phyloP scores from a whole-genome alignment of 2,329 filamentous ascomycete genomes.

The Xenosphaeropsis pyriputrescens region DNA sequence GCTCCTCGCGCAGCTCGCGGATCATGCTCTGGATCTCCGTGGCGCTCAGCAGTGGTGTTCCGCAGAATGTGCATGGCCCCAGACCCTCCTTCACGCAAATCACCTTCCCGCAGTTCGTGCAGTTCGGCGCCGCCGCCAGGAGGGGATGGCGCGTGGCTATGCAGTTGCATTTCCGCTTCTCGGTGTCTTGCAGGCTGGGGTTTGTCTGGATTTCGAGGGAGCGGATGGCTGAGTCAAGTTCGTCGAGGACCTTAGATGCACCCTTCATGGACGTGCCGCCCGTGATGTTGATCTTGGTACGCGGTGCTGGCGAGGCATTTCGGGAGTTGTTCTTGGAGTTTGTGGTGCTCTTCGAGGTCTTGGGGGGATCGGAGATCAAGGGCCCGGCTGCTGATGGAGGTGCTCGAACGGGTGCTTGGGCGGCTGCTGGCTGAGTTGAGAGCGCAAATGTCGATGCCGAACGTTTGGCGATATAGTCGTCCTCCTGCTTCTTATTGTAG shows the following conservation, averaged over 20 bases:
- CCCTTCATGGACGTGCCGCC: slow-evolving; percentile 76
- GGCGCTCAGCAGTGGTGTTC: slow-evolving; percentile 52
- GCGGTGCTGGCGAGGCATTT: slow-evolving; percentile 36
- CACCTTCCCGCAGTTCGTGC: slow-evolving; percentile 83
- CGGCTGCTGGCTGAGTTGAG: slow-evolving; percentile 34
- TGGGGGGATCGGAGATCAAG: slow-evolving; percentile 62
- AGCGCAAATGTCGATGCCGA: slow-evolving; percentile 21
- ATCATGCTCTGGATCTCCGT: slow-evolving; percentile 78
- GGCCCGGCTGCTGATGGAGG: slow-evolving; percentile 55
- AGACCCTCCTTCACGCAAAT: slow-evolving; percentile 89
- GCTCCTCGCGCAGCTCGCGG: slow-evolving; percentile 66
- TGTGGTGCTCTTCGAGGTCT: slow-evolving; percentile 39
- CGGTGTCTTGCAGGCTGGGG: slow-evolving; percentile 46
- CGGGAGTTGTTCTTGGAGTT: slow-evolving; percentile 29
- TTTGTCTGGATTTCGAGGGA: slow-evolving; percentile 87
- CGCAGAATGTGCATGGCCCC: slow-evolving; percentile 87
- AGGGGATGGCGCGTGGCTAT: slow-evolving; percentile 79
- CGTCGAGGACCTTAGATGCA: slow-evolving; percentile 56
- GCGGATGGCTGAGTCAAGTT: slow-evolving; percentile 70
- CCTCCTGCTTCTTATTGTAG: slow-evolving; percentile 59
- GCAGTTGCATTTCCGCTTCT: slow-evolving; percentile 65
- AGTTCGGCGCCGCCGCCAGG: slow-evolving; percentile 85
- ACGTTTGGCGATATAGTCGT: slow-evolving; percentile 55
- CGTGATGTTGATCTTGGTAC: slow-evolving; percentile 56
- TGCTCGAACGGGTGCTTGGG: slow-evolving; percentile 24